Base-by-base conservation (phyloP, 164 flowering plant species). In the Berberis vulgaris region DNA sequence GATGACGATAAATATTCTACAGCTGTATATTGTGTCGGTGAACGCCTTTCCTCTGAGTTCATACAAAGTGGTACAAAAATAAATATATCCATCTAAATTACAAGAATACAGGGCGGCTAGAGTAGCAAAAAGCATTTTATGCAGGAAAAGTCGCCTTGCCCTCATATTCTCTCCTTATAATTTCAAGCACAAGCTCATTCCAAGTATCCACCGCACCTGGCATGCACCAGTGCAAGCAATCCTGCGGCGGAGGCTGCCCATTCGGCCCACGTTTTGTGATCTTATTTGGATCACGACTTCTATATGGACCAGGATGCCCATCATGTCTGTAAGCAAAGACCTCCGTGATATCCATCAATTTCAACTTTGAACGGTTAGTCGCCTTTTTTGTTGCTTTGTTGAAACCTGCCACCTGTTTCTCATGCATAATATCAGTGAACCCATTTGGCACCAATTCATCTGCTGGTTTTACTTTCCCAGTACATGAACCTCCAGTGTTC, bases 191-290 rank as follows among this genome's bases (percentile, higher is more conserved):
- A 67, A 93, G 67, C 75, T 93, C 98, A 57, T 90, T 93, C 98
- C 98, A 93, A 2, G 96, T 87, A 73, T 93, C 98, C 6, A 93
- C 89, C 2, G 98, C 96, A 7, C 98, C 98, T 4, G 98, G 98
- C 98, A 93, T 88, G 83, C 98, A 93, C 98, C 98, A 93, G 72
- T 93, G 98, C 69, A 90, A 73, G 83, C 98, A 93, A 76, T 93
- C 98, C 78, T 93, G 98, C 1, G 97, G 97, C 0, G 97, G 97
- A 2, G 98, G 97, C 81, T 63, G 72, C 52, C 97, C 97, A 68
- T 88, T 82, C 4, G 91, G 88, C 0, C 96, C 87, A 41, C 97
- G 84, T 66, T 85, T 79, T 1, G 97, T 90, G 65, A 74, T 72
- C 82, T 93, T 90, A 68, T 90, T 84, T 2, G 98, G 98, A 64